phyloP scores from a whole-genome alignment of 225 moss, liverwort and hornwort genomes.

The Marchantia polymorpha region DNA sequence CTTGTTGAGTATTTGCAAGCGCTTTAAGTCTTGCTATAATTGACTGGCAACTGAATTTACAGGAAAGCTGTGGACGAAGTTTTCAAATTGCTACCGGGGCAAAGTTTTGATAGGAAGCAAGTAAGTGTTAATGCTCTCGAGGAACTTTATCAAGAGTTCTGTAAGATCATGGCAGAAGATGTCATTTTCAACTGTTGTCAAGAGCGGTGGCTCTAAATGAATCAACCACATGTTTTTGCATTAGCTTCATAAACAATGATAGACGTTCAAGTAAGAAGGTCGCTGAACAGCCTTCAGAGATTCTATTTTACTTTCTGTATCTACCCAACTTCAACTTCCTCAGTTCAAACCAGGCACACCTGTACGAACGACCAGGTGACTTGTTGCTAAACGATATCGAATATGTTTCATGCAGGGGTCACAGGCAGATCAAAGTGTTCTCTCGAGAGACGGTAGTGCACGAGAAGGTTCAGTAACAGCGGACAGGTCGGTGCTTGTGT shows the following conservation, averaged over 20 bases:
- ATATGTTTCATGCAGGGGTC: conserved; percentile 6
- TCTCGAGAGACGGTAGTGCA: conserved; percentile 11
- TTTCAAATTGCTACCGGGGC: conserved; percentile 79
- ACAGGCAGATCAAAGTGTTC: background rate
- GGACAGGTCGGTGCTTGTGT: conserved; percentile 49
- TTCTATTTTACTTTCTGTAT: background rate
- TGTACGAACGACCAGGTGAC: background rate
- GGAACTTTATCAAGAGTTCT: background rate
- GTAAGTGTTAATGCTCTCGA: conserved; percentile 5
- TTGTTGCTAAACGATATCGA: background rate
- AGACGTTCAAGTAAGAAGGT: too few relatives aligned
- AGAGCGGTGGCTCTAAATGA: background rate
- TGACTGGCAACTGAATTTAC: background rate
- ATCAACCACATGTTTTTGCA: background rate
- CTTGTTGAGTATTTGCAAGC: background rate
- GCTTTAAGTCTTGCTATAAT: background rate
- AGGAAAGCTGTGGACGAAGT: conserved; percentile 53
- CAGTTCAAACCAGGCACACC: too few relatives aligned
- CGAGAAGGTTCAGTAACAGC: conserved; percentile 49
- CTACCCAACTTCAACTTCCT: background rate
- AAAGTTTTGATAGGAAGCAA: conserved; percentile 68
- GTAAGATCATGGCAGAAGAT: background rate
- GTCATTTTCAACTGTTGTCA: background rate
- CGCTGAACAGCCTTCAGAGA: background rate
- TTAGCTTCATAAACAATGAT: background rate